phyloP scores from a whole-genome alignment of 2,329 filamentous ascomycete species.

The Calycina herbarum region DNA sequence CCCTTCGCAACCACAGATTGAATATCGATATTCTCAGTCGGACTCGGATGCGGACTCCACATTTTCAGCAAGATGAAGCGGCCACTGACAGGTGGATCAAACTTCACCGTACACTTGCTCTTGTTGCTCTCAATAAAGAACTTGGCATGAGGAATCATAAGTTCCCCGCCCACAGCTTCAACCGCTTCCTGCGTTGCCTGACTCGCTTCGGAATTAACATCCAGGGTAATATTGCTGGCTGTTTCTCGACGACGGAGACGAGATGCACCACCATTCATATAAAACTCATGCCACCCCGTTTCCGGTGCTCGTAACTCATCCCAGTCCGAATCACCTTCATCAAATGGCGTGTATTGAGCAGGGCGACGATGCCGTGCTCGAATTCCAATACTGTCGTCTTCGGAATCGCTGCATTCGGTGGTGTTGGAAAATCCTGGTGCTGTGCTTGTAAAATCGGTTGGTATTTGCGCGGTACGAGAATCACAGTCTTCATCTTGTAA shows the following conservation, averaged over 20 bases:
- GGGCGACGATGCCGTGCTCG: slow-evolving; percentile 42
- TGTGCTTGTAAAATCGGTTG: slow-evolving; percentile 52
- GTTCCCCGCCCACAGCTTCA: slow-evolving; percentile 55
- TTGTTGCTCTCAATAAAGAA: slow-evolving; percentile 84
- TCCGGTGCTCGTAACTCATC: slow-evolving; percentile 20
- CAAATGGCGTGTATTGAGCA: slow-evolving; percentile 27
- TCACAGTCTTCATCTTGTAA: slow-evolving; percentile 41
- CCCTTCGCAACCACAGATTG: slow-evolving; percentile 82
- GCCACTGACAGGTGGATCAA: slow-evolving; percentile 78
- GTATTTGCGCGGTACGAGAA: slow-evolving; percentile 54
- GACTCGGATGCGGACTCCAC: slow-evolving; percentile 74
- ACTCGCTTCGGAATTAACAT: slow-evolving; percentile 34
- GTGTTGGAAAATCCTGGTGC: slow-evolving; percentile 54
- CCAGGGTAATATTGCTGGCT: slow-evolving; percentile 36
- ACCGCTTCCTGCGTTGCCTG: slow-evolving; percentile 59
- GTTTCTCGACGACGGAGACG: slow-evolving; percentile 31
- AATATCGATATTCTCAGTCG: slow-evolving; percentile 77
- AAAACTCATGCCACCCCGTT: slow-evolving; percentile 27
- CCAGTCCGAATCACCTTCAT: slow-evolving; percentile 14
- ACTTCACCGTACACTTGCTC: slow-evolving; percentile 82
- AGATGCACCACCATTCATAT: slow-evolving; percentile 20
- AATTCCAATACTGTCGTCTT: slow-evolving; percentile 41
- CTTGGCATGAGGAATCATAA: slow-evolving; percentile 72
- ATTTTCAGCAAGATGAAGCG: slow-evolving; percentile 86
- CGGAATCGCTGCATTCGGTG: slow-evolving; percentile 61